These are phyloP conservation scores for Rhododendron simsii DNA, from an alignment of 148 eudicot species.

Conservation along the genomic window DNA sequence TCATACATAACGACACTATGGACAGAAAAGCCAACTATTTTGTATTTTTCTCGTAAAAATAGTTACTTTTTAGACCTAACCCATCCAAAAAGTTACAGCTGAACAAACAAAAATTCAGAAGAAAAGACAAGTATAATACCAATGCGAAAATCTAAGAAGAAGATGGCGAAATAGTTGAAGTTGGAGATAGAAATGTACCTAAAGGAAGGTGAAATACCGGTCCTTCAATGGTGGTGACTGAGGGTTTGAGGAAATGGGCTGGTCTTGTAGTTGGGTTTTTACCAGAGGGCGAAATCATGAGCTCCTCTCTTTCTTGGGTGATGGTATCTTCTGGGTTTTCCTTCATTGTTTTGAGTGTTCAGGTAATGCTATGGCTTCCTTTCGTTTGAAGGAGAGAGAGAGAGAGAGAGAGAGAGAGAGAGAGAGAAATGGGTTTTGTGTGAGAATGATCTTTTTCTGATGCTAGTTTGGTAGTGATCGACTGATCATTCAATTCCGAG, in stretches of 20 bases:
- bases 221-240: not conserved
- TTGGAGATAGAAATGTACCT: not conserved
- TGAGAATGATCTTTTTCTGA: no score
- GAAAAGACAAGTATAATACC: conserved; percentile 6
- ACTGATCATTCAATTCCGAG: no score
- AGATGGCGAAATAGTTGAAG: not conserved
- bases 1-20: no score
- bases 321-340: not conserved
- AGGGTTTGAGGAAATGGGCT: no score
- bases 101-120: not conserved
- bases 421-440: no score
- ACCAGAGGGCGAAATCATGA: not conserved
- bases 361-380: not conserved
- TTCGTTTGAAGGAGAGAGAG: not conserved
- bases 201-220: not conserved
- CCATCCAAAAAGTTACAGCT: no score
- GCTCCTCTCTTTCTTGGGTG: not conserved
- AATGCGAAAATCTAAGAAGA: not conserved
- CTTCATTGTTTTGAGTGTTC: not conserved
- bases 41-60: no score
- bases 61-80: no score
- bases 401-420: no score
- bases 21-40: no score
- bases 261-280: no score
- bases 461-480: no score